Percentiles rank a stretch among this genome's conserved stretches.
Conservation (phyloP, 1,284 basidiomycete species). For the Trametes sp. region DNA sequence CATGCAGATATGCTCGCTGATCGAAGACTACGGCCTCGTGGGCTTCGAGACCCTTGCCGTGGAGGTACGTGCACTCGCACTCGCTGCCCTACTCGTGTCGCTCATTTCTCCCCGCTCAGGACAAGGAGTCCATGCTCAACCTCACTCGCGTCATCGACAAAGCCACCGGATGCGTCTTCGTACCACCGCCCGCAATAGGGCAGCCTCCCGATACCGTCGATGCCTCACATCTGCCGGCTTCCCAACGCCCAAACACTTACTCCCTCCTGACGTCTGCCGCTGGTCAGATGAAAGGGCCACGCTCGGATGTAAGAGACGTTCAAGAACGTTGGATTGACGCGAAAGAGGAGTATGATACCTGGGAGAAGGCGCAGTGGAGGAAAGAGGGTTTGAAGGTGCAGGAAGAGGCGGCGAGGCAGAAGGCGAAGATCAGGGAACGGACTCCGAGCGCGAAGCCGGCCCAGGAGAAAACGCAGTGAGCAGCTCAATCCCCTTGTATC, state of each 20-base stretch:
- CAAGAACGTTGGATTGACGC: conserved; percentile 92
- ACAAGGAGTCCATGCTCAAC: conserved; percentile 92
- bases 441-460: conserved; percentile 8
- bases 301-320: conserved; percentile 76
- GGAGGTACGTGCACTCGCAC: conserved; percentile 62
- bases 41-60: conserved; percentile 98
- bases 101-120: conserved; percentile 51
- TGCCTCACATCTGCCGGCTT: conserved; percentile 47
- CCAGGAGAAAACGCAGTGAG: background rate
- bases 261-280: conserved; percentile 73
- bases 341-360: conserved; percentile 79
- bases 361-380: conserved; percentile 76
- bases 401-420: conserved; percentile 42
- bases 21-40: conserved; percentile 95
- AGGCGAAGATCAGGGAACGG: conserved; percentile 41
- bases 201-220: conserved; percentile 61
- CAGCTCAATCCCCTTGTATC: background rate
- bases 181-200: conserved; percentile 63
- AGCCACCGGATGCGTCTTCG: conserved; percentile 88
- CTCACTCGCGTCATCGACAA: conserved; percentile 85
- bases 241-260: conserved; percentile 69
- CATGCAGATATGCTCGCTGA: conserved; percentile 87
- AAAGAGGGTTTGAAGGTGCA: conserved; percentile 59
- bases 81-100: background rate
- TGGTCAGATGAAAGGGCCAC: conserved; percentile 60